Evolutionary conservation across 306 rosid species (phyloP), one percentile per base, ranked within the genome.

Genomic region (Oemleria cerasiformis): DNA sequence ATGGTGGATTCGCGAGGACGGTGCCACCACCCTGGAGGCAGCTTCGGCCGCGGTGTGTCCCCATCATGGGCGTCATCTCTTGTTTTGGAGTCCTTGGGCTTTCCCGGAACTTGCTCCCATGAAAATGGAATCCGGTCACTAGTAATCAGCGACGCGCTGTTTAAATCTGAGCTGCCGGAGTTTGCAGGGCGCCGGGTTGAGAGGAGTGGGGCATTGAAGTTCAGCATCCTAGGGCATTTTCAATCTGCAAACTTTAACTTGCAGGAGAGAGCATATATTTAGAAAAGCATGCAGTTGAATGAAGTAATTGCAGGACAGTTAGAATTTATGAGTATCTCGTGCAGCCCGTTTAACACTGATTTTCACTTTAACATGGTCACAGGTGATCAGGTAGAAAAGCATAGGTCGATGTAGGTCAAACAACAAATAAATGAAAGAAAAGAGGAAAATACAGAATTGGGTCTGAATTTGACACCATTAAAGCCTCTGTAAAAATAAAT

Each of bases 31-130:
- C 86, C 48, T 3, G 98, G 92, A 0, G 96, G 92, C 30, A 80
- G 83, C 21, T 82, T 82, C 10, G 73, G 88, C 34, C 89, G 86
- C 2, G 95, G 96, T 0, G 89, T 83, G 65, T 47, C 72, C 12
- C 9, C 68, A 7, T 5, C 50, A 5, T 11, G 51, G 73, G 16
- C 16, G 21, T 65, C 71, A 6, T 48, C 70, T 0, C 51, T 20
- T 4, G 48, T 70, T 4, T 72, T 71, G 2, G n/a, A 41, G 41
- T 84, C 80, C 73, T 86, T 93, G 2, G 96, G 93, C 69, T 86
- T 90, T 2, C 97, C 94, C 0, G 98, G 85, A 57, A 84, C 83
- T 81, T 75, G 79, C 69, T 93, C 98, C 96, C 94, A 93, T 1
- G 94, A 90, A 78, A 93, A 93, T 6, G 98, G 98, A 75, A 93